Evolutionary conservation across 129 eudicot genomes (phyloP), one percentile per base, ranked within the genome.

Genomic region (Solidago caesia): DNA sequence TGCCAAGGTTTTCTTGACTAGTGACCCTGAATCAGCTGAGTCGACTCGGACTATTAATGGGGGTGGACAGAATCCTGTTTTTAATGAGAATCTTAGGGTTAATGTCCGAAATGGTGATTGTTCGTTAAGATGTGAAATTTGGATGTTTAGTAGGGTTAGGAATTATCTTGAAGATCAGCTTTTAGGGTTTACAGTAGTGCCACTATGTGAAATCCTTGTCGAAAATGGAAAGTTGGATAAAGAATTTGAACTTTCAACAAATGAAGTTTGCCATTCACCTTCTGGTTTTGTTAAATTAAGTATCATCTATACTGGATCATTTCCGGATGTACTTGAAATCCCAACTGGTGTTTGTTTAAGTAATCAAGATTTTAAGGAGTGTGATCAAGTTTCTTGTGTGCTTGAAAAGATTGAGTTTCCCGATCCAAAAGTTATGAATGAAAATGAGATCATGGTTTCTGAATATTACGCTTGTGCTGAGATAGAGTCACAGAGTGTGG

Each of bases 101-200:
- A 69, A 82, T 16, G 84, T 85, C 44, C 76, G 68, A 75, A 81
- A 59, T 6, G 62, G 73, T 27, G 83, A 81, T 55, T 70, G 77
- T 44, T 80, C 78, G 14, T 69, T 84, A 44, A 84, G 74, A 73
- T 84, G 88, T 74, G 88, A 84, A 67, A 65, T 73, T 61, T 81
- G 88, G 88, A 84, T 84, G 85, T 85, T 84, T 27, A 84, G 88
- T 77, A 75, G 85, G 71, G 78, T 81, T 64, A 61, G 16, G 44
- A 81, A 81, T 15, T 85, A 85, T 81, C 89, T 85, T 66, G 53
- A 85, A 66, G 89, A 85, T 78, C 89, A 85, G 74, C 82, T 85
- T 77, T 75, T 85, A 52, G 89, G 85, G 73, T 81, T 81, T 71
- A 67, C 84, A 16, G 59, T 67, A 8, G 81, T 85, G 59, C 85